Percentiles rank a stretch among this genome's conserved stretches.
Evolutionary conservation across 768 basidiomycete species (phyloP).

Genomic region (Obba rivulosa): DNA sequence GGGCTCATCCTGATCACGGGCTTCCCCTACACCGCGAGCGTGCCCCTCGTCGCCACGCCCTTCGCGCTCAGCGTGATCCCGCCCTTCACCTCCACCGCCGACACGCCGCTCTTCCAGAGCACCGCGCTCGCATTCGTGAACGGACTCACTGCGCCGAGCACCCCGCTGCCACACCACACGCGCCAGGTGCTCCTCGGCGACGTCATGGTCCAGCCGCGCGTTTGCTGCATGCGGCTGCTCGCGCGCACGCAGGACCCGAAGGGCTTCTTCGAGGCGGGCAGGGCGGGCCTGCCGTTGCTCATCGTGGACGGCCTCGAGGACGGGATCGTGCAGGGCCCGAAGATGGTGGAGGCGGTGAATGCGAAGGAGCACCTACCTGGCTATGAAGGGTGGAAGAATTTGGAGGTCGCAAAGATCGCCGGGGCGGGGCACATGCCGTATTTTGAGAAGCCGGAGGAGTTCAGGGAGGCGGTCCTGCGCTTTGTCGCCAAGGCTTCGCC

Average conservation of each 20-base stretch:
- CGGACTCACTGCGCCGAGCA: not conserved
- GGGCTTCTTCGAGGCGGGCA: slow-evolving; percentile 10
- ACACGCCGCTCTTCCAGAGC: not conserved
- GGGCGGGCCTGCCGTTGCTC: slow-evolving; percentile 13
- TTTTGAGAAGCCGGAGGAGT: not conserved
- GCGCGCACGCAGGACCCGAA: slow-evolving; percentile 9
- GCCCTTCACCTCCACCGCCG: not conserved
- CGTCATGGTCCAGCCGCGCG: slow-evolving; percentile 11
- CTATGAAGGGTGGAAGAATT: not conserved
- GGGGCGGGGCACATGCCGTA: not conserved
- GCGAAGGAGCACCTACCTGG: not conserved
- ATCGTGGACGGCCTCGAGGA: slow-evolving; percentile 11
- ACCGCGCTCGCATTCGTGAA: not conserved
- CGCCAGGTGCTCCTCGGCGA: slow-evolving; percentile 6
- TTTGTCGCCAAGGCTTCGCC: not conserved
- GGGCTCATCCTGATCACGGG: not conserved
- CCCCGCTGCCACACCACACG: slow-evolving; percentile 1
- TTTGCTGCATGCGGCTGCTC: slow-evolving; percentile 1
- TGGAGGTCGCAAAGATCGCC: not conserved
- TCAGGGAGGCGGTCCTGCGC: not conserved
- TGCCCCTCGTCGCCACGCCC: not conserved
- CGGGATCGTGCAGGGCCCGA: slow-evolving; percentile 6
- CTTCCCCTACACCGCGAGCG: not conserved
- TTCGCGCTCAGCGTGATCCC: not conserved
- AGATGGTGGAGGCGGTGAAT: not conserved